Evolutionary conservation across 768 basidiomycete genomes (phyloP).

Genomic region (Pisolithus marmoratus): DNA sequence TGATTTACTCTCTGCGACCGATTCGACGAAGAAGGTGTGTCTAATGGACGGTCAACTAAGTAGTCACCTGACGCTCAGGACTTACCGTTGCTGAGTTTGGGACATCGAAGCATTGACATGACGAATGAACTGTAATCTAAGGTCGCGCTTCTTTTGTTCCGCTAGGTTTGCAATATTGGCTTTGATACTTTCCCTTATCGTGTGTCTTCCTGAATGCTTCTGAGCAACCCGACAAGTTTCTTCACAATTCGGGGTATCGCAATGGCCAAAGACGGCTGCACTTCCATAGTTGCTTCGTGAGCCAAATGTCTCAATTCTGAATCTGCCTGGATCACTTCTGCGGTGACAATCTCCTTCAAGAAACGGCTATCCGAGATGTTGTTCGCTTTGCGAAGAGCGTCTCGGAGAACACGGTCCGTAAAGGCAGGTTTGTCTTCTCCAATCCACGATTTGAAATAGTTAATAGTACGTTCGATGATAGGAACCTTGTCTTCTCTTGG

Average conservation of each 20-base stretch:
- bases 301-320: not conserved
- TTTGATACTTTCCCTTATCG: not conserved
- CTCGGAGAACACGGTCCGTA: conserved; percentile 4
- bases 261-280: not conserved
- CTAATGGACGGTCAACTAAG: conserved; percentile 19
- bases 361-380: conserved; percentile 10
- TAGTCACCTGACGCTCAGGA: not conserved
- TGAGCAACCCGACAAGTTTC: conserved; percentile 6
- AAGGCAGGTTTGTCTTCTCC: not conserved
- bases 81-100: conserved; percentile 3
- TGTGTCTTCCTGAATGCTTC: conserved; percentile 8
- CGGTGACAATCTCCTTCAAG: conserved; percentile 5
- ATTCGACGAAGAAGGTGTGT: conserved; percentile 3
- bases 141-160: conserved; percentile 1
- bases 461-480: no score
- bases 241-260: not conserved
- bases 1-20: not conserved
- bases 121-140: conserved; percentile 16
- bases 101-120: conserved; percentile 13
- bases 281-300: not conserved
- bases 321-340: conserved; percentile 1
- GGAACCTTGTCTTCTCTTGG: not conserved
- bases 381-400: not conserved
- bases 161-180: not conserved
- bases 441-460: no score